Evolutionary conservation across 345 rosid species (phyloP).

Genomic region (Reutealis trisperma): DNA sequence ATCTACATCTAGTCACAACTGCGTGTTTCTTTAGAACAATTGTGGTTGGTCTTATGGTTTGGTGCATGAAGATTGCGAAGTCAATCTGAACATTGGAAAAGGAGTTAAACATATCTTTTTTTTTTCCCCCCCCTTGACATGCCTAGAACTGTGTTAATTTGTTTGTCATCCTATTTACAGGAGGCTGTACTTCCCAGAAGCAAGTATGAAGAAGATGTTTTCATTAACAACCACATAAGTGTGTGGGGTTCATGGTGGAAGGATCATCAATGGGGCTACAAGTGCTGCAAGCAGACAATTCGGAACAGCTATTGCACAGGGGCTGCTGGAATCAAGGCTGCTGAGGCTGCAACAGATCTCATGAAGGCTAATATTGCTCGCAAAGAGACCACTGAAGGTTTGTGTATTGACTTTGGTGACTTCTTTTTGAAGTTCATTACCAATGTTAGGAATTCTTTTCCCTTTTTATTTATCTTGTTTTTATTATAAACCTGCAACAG

Average conservation of each 20-base stretch:
- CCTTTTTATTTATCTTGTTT: neutral
- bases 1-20: neutral
- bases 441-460: neutral
- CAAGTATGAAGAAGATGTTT: constrained; percentile 64
- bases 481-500: constrained; percentile 23
- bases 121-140: neutral
- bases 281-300: constrained; percentile 71
- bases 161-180: constrained; percentile 24
- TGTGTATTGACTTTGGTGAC: neutral
- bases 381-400: constrained; percentile 55
- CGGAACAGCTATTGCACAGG: constrained; percentile 85
- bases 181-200: constrained; percentile 56
- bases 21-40: neutral
- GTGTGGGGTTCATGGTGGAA: constrained; percentile 98
- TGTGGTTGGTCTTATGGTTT: neutral
- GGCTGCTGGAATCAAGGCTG: constrained; percentile 77
- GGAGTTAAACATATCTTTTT: no score
- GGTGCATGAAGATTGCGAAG: neutral
- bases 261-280: constrained; percentile 86
- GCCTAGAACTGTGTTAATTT: neutral
- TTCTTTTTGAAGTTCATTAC: neutral
- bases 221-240: constrained; percentile 61
- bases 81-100: neutral
- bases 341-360: constrained; percentile 63
- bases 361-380: constrained; percentile 73